Percentiles rank a stretch among this genome's conserved stretches.
Evolutionary conservation across 2,329 filamentous ascomycete species (phyloP).

Genomic region (Xylaria sp.): DNA sequence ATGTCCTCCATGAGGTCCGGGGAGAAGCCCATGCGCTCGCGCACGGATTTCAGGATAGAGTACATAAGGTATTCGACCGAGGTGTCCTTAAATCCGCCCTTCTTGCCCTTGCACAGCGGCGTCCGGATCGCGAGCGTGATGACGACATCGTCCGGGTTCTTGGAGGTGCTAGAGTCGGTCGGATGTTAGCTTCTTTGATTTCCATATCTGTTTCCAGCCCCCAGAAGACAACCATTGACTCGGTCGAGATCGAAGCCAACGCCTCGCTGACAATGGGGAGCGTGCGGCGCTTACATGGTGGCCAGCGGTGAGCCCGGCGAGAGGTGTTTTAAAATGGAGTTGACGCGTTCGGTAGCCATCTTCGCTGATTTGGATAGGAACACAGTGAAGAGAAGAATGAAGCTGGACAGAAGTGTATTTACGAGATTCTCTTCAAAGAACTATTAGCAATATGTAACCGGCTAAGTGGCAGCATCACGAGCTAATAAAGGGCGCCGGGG

Average conservation of each 20-base stretch:
- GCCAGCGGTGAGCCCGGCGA: slow-evolving; percentile 72
- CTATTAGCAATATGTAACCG: neutral
- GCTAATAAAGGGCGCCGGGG: slow-evolving; percentile 18
- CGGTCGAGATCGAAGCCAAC: neutral
- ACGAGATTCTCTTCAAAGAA: neutral
- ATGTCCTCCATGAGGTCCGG: slow-evolving; percentile 86
- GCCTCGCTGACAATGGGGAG: neutral
- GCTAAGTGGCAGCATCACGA: slow-evolving; percentile 15
- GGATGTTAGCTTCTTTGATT: slow-evolving; percentile 27
- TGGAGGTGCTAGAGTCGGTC: slow-evolving; percentile 66
- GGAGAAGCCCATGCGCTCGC: slow-evolving; percentile 74
- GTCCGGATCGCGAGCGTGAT: slow-evolving; percentile 92
- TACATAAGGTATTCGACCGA: slow-evolving; percentile 84
- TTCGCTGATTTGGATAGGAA: slow-evolving; percentile 26
- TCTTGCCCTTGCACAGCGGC: slow-evolving; percentile 82
- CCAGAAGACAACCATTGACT: neutral
- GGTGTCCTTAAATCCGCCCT: slow-evolving; percentile 96
- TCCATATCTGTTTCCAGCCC: neutral
- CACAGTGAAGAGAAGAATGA: neutral
- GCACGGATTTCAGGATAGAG: slow-evolving; percentile 76
- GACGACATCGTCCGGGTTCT: slow-evolving; percentile 95
- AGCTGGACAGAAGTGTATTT: neutral
- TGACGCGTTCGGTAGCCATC: slow-evolving; percentile 86
- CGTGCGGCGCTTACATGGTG: slow-evolving; percentile 66
- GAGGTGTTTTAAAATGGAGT: slow-evolving; percentile 85